Base-by-base conservation (phyloP, 257 asterid genomes). In the Eucommia ulmoides region DNA sequence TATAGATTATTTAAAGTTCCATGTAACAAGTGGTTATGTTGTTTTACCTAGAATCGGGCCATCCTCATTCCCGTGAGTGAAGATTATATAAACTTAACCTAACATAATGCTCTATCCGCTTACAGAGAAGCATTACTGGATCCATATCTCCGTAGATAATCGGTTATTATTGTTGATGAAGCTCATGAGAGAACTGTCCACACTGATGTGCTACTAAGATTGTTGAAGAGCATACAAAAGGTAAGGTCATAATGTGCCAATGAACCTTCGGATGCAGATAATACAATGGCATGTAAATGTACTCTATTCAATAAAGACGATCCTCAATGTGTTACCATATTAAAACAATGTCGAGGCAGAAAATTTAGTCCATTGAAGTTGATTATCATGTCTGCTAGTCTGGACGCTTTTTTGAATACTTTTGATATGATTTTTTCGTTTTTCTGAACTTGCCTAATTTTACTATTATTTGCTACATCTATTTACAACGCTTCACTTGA, bases 121-220 rank as follows among this genome's bases (percentile, higher is more conserved):
- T 55, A 26, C 82, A 89, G 96, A 76, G 97, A 89, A 67, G 95
- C 97, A 55, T 69, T 89, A 54, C 61, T 82, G 74, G 97, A 89
- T 65, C 89, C 91, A 8, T 80, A 55, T 60, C 93, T 84, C 62
- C 80, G 96, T 26, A 84, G 66, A 67, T 89, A 89, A 74, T 84
- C 96, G 26, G 97, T 84, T 53, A 82, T 88, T 70, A 77, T 89
- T 54, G 88, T 88, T 41, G 97, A 89, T 46, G 97, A 89, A 75
- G 96, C 97, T 59, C 97, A 89, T 57, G 94, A 89, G 85, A 81
- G 97, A 71, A 89, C 97, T 23, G 76, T 89, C 50, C 97, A 89
- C 67, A 89, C 97, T 53, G 97, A 89, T 74, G 94, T 89, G 41
- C 73, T 89, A 65, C 96, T 89, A 49, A 11, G 35, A 5, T 26